Evolutionary conservation across 2,329 filamentous ascomycete genomes (phyloP), one percentile per base, ranked within the genome.

Genomic region (Leptodontidium sp.): DNA sequence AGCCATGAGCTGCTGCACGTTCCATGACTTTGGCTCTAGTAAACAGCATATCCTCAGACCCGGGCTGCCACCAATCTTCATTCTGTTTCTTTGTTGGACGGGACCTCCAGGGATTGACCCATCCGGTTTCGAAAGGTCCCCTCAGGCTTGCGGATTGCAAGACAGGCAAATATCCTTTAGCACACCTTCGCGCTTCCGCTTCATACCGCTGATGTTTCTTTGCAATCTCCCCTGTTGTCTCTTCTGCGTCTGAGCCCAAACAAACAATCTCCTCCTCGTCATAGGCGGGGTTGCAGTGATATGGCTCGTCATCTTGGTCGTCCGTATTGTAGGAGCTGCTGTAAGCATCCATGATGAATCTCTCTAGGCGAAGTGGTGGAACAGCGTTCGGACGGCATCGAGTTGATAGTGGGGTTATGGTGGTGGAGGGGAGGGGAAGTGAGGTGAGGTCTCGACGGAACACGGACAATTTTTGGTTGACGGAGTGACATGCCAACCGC

Each of bases 111-210:
- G 86, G 86, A 70, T 87, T 87, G 40, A 77, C 74, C 86, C 86
- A 88, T 26, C 84, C 84, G 1, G 78, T 81, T 50, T 79, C 75
- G 71, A 92, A 91, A 0, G 90, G 91, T 0, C 90, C 91, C 68
- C 80, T 84, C 2, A 93, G 80, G 6, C 80, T 79, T 7, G 90
- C 86, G 14, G 91, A 90, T 2, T 89, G 77, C 2, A 94, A 82
- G 29, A 85, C 75, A 0, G 90, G 84, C 1, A 83, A 76, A 38
- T 83, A 80, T 0, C 90, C 91, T 7, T 82, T 79, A 47, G 92
- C 79, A 73, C 86, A 92, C 43, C 84, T 82, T 40, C 83, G 79
- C 1, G 87, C 90, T 14, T 90, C 85, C 0, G 82, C 78, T 76
- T 92, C 89, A 68, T 90, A 88, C 68, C 87, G 84, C 26, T 81